These are phyloP conservation scores for Ormosia emarginata DNA, from an alignment of 306 rosid genomes.

Conservation along the genomic window DNA sequence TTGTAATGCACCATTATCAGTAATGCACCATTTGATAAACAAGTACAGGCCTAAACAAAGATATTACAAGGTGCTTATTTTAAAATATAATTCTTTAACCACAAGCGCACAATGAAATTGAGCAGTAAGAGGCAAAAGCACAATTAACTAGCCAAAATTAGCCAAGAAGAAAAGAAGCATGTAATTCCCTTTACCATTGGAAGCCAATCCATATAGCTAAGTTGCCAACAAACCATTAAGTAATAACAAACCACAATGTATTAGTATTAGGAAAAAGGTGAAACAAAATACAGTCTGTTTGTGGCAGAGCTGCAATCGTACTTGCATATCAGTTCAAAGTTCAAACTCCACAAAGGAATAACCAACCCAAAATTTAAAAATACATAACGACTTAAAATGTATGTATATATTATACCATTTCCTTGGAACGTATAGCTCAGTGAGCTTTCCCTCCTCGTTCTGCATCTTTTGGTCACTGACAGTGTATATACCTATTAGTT, in stretches of 20 bases:
- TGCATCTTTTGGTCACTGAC: constrained; percentile 34
- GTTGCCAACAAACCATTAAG: neutral
- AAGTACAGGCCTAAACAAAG: too few relatives aligned
- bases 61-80: neutral
- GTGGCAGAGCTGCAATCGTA: constrained; percentile 56
- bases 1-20: too few relatives aligned
- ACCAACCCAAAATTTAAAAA: neutral
- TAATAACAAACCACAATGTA: neutral
- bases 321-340: neutral
- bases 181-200: neutral
- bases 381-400: neutral
- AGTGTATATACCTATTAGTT: neutral
- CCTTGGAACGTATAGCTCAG: constrained; percentile 65
- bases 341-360: neutral
- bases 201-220: neutral
- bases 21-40: too few relatives aligned
- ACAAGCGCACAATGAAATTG: neutral
- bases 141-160: neutral
- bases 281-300: constrained; percentile 38
- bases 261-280: too few relatives aligned
- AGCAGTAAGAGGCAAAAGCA: neutral
- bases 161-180: neutral
- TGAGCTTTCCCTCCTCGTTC: constrained; percentile 62
- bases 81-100: neutral
- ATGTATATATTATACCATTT: constrained; percentile 46